Evolutionary conservation across 345 rosid species (phyloP).

Genomic region (Lepidium africanum): DNA sequence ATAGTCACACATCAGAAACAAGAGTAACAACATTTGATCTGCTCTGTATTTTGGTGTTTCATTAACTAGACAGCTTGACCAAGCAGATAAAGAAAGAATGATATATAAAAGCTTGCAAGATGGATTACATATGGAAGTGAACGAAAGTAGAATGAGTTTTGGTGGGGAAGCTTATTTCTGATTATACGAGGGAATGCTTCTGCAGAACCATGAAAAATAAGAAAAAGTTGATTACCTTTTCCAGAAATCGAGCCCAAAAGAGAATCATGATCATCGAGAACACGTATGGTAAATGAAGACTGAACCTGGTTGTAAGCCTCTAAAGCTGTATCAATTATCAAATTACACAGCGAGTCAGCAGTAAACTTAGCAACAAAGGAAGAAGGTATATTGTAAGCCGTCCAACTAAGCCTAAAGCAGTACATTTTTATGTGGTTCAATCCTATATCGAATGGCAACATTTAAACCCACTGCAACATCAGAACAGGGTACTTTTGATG

Average conservation of each 20-base stretch:
- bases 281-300: conserved; percentile 56
- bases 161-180: not conserved
- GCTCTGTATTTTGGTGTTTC: not conserved
- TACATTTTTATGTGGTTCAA: not conserved
- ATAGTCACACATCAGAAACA: not conserved
- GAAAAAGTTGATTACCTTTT: conserved; percentile 39
- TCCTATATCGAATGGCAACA: not conserved
- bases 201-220: not conserved
- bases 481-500: not conserved
- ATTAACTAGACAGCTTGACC: not conserved
- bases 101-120: not conserved
- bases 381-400: not conserved
- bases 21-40: not conserved
- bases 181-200: not conserved
- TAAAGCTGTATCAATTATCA: conserved; percentile 48
- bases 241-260: conserved; percentile 47
- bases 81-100: not conserved
- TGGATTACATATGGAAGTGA: not conserved
- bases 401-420: not conserved
- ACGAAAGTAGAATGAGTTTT: not conserved
- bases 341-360: conserved; percentile 3
- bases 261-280: conserved; percentile 62
- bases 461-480: not conserved
- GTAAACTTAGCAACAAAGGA: conserved; percentile 1
- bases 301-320: conserved; percentile 54